These are phyloP conservation scores for Aspergillus melleus DNA, from an alignment of 2,329 filamentous ascomycete species.

Conservation along the genomic window DNA sequence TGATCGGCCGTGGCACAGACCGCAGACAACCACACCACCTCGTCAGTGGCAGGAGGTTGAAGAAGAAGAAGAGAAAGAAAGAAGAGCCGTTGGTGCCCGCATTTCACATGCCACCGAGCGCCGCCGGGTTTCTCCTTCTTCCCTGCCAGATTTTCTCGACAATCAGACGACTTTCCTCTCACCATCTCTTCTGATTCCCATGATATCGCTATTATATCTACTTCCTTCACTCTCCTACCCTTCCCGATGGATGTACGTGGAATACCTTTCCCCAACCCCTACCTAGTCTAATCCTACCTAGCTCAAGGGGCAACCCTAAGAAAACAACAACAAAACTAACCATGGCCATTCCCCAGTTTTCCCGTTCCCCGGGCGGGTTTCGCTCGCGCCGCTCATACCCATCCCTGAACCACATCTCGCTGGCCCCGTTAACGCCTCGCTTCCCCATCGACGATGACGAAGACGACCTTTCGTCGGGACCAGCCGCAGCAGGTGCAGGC, in stretches of 20 bases:
- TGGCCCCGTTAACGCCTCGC: constrained; percentile 59
- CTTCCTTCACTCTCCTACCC: background rate
- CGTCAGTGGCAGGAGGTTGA: too few species aligned
- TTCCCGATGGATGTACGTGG: constrained; percentile 26
- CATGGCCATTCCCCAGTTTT: constrained; percentile 21
- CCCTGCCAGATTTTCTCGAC: background rate
- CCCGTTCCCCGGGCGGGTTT: constrained; percentile 30
- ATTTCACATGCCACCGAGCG: constrained; percentile 14
- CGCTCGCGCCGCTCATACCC: constrained; percentile 57
- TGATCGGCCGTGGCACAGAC: too few species aligned
- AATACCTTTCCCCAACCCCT: background rate
- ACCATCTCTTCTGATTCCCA: background rate
- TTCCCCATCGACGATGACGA: constrained; percentile 54
- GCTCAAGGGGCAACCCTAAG: background rate
- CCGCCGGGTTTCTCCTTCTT: background rate
- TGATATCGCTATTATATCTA: background rate
- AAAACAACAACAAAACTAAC: constrained; percentile 13
- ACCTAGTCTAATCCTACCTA: background rate
- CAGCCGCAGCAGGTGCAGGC: background rate
- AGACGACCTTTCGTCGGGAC: background rate
- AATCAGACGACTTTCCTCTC: background rate
- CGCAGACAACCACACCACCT: background rate
- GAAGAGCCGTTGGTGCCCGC: constrained; percentile 9
- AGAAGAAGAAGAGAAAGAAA: too few species aligned
- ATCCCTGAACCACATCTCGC: constrained; percentile 59